These are phyloP conservation scores for Cyberlindnera misumaiensis DNA, from an alignment of 805 yeast genomes.

Conservation along the genomic window DNA sequence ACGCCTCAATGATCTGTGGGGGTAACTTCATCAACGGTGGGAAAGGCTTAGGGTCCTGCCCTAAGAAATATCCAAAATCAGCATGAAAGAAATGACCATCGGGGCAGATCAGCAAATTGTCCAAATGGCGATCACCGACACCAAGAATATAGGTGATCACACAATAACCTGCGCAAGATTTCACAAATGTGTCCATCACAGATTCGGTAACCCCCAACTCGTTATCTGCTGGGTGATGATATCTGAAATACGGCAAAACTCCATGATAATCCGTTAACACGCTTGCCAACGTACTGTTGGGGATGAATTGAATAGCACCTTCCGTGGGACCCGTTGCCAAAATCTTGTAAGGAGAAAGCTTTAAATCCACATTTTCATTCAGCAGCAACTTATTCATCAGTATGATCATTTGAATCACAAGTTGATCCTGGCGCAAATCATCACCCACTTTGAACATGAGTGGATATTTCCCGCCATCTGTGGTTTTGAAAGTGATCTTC, in stretches of 20 bases:
- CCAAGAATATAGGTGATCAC: constrained; percentile 92
- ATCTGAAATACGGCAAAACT: constrained; percentile 61
- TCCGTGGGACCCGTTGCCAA: constrained; percentile 86
- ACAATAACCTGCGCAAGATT: constrained; percentile 96
- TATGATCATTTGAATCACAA: constrained; percentile 88
- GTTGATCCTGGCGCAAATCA: constrained; percentile 92
- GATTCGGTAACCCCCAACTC: constrained; percentile 33
- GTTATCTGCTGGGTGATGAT: constrained; percentile 52
- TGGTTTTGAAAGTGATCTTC: constrained; percentile 68
- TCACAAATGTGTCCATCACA: constrained; percentile 89
- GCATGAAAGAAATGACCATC: constrained; percentile 95
- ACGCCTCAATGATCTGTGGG: constrained; percentile 93
- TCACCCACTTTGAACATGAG: constrained; percentile 93
- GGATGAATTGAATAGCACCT: constrained; percentile 92
- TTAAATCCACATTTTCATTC: constrained; percentile 85
- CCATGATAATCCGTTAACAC: constrained; percentile 71
- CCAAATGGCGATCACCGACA: constrained; percentile 96
- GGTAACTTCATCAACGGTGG: constrained; percentile 98
- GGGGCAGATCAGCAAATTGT: constrained; percentile 73
- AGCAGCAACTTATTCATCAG: constrained; percentile 84
- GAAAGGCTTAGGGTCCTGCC: constrained; percentile 96
- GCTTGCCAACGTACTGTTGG: constrained; percentile 81
- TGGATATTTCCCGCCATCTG: constrained; percentile 49
- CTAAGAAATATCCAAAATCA: constrained; percentile 93
- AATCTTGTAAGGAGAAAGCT: constrained; percentile 82